Evolutionary conservation across 805 yeast species (phyloP), one percentile per base, ranked within the genome.

Genomic region (Yarrowia osloensis): DNA sequence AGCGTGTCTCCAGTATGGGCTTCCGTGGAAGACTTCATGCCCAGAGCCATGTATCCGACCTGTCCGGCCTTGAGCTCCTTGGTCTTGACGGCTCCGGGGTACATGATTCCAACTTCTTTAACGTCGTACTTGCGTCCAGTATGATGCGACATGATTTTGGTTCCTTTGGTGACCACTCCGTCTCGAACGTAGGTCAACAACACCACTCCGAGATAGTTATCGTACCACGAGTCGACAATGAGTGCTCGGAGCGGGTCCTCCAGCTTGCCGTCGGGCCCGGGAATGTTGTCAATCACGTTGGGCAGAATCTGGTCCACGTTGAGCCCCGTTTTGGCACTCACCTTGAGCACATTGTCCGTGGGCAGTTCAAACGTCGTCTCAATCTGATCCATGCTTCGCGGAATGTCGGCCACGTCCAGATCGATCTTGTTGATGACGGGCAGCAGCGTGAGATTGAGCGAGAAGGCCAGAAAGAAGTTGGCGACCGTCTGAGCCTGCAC

Each of bases 401-500:
- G 88, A 1, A 92, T 86, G 74, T 94, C 91, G 0, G 98, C 97
- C 39, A 87, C 89, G 69, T 89, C 95, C 66, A 94, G 79, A 77
- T 94, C 99, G 57, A 94, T 89, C 74, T 94, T 94, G 79, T 94
- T 94, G 62, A 94, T 90, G 19, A 94, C 91, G 0, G 99, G 98
- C 1, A 94, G 82, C 70, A 94, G 79, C 71, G 87, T 86, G 69
- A 95, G 82, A 11, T 88, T 90, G 86, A 91, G 84, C 67, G 94
- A 88, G 74, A 89, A 89, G 0, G 98, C 99, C 67, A 94, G 81
- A 73, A 88, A 91, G 77, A 90, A 94, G 76, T 95, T 94, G 26
- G 99, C 98, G n/a, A 94, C 98, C 0, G 99, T 95, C 76, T 94
- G 99, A 0, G 98, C 98, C 76, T 92, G 98, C 3, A 94, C 92